phyloP scores from a whole-genome alignment of 441 rosid genomes.

The California macrophylla region DNA sequence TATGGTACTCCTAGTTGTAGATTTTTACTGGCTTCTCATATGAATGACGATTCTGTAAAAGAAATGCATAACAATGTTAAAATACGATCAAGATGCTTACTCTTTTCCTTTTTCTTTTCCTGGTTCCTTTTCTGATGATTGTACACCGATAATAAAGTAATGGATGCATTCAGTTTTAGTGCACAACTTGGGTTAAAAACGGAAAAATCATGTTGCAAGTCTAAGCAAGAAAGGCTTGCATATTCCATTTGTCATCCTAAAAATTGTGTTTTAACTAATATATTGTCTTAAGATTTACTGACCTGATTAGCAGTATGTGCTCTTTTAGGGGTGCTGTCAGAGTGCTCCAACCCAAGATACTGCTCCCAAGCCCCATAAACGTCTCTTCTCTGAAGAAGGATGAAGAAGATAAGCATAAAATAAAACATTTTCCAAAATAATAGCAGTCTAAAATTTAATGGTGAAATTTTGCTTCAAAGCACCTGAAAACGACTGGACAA shows the following conservation, averaged over 20 bases:
- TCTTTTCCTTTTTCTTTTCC: not conserved
- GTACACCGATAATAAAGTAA: not conserved
- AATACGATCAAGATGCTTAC: not conserved
- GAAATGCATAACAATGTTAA: not conserved
- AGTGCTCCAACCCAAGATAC: constrained; percentile 60
- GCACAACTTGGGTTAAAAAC: not conserved
- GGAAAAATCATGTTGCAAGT: not conserved
- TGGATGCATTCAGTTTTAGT: not conserved
- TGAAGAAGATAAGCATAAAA: not conserved
- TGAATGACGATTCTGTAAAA: constrained; percentile 54
- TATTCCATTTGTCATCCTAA: not conserved
- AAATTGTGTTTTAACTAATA: not conserved
- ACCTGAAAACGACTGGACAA: constrained; percentile 60
- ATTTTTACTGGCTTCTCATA: constrained; percentile 58
- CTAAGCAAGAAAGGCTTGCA: not conserved
- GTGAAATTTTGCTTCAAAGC: not conserved
- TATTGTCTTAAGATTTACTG: constrained; percentile 10
- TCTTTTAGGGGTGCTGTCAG: constrained; percentile 50
- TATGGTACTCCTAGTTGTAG: constrained; percentile 31
- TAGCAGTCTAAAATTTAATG: not conserved
- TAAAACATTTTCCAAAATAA: not conserved
- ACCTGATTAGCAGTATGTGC: constrained; percentile 52
- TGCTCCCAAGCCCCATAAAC: constrained; percentile 64
- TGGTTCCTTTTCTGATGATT: not conserved
- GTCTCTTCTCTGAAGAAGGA: constrained; percentile 37